Percentiles rank a stretch among this genome's conserved stretches.
Conservation (phyloP, 192 early-diverging fungal species). For the Podila minutissima region DNA sequence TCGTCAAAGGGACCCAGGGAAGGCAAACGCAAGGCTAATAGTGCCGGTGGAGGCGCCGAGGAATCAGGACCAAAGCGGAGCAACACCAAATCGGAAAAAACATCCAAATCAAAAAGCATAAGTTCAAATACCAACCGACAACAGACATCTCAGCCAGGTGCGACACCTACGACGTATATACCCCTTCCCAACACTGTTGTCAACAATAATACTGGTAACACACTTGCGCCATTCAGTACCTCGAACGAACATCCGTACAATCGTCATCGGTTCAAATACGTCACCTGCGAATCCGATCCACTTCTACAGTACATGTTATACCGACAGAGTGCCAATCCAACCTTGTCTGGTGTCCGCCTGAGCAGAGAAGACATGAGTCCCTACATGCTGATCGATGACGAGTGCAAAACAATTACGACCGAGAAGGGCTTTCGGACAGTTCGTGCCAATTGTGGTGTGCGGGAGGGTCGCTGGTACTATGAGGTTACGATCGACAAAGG, state of each 20-base stretch:
- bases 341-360: constrained; percentile 55
- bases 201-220: constrained; percentile 27
- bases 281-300: constrained; percentile 61
- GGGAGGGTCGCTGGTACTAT: constrained; percentile 71
- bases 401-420: constrained; percentile 67
- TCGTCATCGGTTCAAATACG: constrained; percentile 68
- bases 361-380: constrained; percentile 68
- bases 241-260: constrained; percentile 67
- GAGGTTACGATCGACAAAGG: constrained; percentile 64
- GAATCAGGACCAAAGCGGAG: constrained; percentile 10
- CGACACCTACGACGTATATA: constrained; percentile 32
- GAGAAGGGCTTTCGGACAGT: constrained; percentile 73
- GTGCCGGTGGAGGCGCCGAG: constrained; percentile 19
- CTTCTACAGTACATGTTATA: constrained; percentile 57
- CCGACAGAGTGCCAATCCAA: constrained; percentile 58
- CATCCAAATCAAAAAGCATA: constrained; percentile 18
- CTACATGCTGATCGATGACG: constrained; percentile 62
- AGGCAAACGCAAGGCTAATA: constrained; percentile 32
- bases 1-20: constrained; percentile 26
- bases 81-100: constrained; percentile 8
- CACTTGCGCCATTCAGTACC: constrained; percentile 42
- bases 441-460: constrained; percentile 67
- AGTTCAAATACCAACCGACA: constrained; percentile 9
- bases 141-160: constrained; percentile 13
- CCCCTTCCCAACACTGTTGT: constrained; percentile 43